Percentiles rank a stretch among this genome's conserved stretches.
phyloP scores from a whole-genome alignment of 2,329 filamentous ascomycete species.

The Calonectria multiphialidica region DNA sequence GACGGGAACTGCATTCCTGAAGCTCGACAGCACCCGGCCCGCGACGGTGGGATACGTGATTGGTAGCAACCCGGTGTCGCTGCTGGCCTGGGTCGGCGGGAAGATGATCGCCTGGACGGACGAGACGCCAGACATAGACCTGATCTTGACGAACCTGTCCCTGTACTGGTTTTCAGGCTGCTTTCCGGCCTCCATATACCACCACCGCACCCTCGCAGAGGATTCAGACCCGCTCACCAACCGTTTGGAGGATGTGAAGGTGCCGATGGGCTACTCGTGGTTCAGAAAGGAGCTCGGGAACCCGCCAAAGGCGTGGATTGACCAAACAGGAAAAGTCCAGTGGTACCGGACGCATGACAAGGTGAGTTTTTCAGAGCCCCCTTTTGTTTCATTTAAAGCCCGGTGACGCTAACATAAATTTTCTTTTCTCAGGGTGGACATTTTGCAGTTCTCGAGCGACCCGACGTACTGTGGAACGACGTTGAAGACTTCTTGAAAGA shows the following conservation, averaged over 20 bases:
- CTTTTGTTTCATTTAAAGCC: not conserved
- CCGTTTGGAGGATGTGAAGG: not conserved
- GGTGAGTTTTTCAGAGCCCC: not conserved
- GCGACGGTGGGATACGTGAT: conserved; percentile 9
- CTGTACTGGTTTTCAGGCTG: conserved; percentile 21
- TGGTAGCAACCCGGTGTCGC: conserved; percentile 10
- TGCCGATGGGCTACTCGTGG: conserved; percentile 17
- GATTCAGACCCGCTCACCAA: not conserved
- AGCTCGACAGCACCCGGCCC: conserved; percentile 3
- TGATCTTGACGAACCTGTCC: conserved; percentile 15
- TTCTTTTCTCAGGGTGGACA: conserved; percentile 23
- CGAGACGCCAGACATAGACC: not conserved
- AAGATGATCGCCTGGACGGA: conserved; percentile 15
- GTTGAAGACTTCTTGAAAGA: conserved; percentile 28
- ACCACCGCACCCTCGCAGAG: not conserved
- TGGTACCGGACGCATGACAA: conserved; percentile 15
- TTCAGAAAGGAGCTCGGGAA: conserved; percentile 5
- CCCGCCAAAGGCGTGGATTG: conserved; percentile 12
- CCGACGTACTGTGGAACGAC: conserved; percentile 27
- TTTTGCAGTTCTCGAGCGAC: conserved; percentile 33
- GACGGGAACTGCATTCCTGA: not conserved
- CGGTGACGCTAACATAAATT: not conserved
- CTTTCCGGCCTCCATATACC: conserved; percentile 9
- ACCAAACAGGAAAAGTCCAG: not conserved
- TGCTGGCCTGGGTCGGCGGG: conserved; percentile 16